phyloP scores from a whole-genome alignment of 148 eudicot genomes.

The Talinum fruticosum region DNA sequence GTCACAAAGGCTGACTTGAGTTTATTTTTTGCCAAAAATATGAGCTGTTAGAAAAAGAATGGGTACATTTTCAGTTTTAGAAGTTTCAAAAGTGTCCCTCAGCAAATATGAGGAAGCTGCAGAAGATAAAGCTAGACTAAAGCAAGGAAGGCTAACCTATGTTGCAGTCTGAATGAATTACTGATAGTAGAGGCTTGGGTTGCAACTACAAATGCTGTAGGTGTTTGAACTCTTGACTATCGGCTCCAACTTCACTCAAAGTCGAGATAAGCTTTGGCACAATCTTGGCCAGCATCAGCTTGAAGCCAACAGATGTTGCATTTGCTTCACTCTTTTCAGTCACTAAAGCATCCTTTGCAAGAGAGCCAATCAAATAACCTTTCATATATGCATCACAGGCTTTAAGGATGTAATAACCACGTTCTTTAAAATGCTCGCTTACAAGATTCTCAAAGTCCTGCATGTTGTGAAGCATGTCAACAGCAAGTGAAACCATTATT shows the following conservation, averaged over 20 bases:
- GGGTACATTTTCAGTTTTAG: background rate
- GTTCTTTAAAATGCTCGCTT: conserved; percentile 64
- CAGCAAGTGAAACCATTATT: background rate
- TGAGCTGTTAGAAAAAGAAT: conserved; percentile 17
- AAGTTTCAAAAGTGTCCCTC: background rate
- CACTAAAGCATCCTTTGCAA: conserved; percentile 72
- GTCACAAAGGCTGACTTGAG: background rate
- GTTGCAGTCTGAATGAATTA: conserved; percentile 14
- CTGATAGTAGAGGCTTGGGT: background rate
- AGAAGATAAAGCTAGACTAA: background rate
- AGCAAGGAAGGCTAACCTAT: conserved; percentile 14
- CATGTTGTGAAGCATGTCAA: conserved; percentile 14
- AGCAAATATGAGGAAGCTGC: background rate
- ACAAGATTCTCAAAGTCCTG: conserved; percentile 89
- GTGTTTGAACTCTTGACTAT: conserved; percentile 70
- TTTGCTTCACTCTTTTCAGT: conserved; percentile 48
- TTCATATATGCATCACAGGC: conserved; percentile 97
- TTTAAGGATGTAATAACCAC: conserved; percentile 80
- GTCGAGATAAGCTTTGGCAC: conserved; percentile 65
- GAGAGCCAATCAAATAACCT: conserved; percentile 79
- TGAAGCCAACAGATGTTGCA: conserved; percentile 94
- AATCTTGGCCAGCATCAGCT: conserved; percentile 88
- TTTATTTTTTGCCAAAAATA: conserved; percentile 13
- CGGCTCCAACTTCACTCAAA: conserved; percentile 65
- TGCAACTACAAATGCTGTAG: conserved; percentile 39